These are phyloP conservation scores for Cicer yamashitae DNA, from an alignment of 306 rosid species.

Conservation along the genomic window DNA sequence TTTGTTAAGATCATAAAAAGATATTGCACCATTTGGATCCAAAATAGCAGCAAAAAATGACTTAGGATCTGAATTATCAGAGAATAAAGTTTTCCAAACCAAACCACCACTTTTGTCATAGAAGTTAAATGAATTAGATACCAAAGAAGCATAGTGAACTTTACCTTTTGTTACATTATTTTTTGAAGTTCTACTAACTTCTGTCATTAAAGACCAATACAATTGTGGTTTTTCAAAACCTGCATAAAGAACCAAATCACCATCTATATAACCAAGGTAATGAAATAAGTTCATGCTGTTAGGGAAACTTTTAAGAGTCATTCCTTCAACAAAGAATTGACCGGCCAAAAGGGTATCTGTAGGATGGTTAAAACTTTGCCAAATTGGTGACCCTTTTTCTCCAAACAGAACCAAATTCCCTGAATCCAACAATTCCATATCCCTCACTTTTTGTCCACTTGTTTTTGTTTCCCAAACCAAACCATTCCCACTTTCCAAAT, in stretches of 20 bases:
- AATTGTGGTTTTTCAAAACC: conserved; percentile 69
- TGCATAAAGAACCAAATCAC: conserved; percentile 74
- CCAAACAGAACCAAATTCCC: conserved; percentile 79
- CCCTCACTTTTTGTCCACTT: conserved; percentile 52
- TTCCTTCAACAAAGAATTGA: conserved; percentile 72
- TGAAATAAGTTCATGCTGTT: conserved; percentile 62
- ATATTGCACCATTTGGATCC: conserved; percentile 70
- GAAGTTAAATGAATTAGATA: conserved; percentile 73
- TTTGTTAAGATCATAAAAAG: conserved; percentile 65
- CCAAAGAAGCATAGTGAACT: conserved; percentile 61
- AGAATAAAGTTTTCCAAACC: conserved; percentile 63
- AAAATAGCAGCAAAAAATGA: conserved; percentile 74
- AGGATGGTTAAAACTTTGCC: conserved; percentile 92
- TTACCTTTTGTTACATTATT: conserved; percentile 47
- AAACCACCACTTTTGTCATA: conserved; percentile 58
- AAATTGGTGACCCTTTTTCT: conserved; percentile 47
- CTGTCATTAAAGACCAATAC: conserved; percentile 76
- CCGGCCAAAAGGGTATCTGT: conserved; percentile 85
- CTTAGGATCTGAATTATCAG: conserved; percentile 49
- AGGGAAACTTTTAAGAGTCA: conserved; percentile 71
- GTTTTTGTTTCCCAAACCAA: conserved; percentile 74
- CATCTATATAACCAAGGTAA: conserved; percentile 59
- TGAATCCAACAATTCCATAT: conserved; percentile 64
- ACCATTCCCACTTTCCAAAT: conserved; percentile 48
- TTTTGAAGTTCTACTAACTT: conserved; percentile 48